Evolutionary conservation across 441 rosid species (phyloP).

Genomic region (Gossypium gossypioides): DNA sequence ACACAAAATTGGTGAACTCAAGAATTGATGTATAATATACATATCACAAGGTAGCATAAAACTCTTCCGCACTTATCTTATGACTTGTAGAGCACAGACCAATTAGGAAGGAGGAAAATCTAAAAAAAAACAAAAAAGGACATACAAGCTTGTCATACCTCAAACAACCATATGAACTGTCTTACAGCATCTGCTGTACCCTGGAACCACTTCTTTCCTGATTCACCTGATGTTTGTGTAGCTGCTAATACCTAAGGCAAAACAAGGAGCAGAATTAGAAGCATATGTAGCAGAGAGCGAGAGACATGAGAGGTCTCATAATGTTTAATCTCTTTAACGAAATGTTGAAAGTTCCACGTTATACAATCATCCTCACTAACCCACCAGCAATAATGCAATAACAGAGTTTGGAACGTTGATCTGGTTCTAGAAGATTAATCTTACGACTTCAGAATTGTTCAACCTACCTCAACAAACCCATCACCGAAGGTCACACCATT

Average conservation of each 20-base stretch:
- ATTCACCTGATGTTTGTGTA: constrained; percentile 77
- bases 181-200: constrained; percentile 94
- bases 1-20: not conserved
- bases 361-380: not conserved
- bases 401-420: not conserved
- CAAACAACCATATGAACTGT: constrained; percentile 73
- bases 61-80: constrained; percentile 1
- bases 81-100: not conserved
- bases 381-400: not conserved
- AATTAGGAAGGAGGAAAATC: not conserved
- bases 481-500: constrained; percentile 65
- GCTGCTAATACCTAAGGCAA: constrained; percentile 63
- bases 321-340: not conserved
- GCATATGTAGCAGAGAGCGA: not conserved
- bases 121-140: not conserved
- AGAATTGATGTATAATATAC: not conserved
- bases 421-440: not conserved
- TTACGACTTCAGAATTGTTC: not conserved
- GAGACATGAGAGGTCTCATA: not conserved
- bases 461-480: constrained; percentile 70
- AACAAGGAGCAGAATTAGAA: constrained; percentile 6
- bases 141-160: constrained; percentile 29
- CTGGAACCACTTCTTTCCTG: constrained; percentile 83
- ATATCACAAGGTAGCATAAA: not conserved
- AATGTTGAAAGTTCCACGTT: not conserved